Base-by-base conservation (phyloP, 2,329 filamentous ascomycete genomes). In the Lojkania enalia region DNA sequence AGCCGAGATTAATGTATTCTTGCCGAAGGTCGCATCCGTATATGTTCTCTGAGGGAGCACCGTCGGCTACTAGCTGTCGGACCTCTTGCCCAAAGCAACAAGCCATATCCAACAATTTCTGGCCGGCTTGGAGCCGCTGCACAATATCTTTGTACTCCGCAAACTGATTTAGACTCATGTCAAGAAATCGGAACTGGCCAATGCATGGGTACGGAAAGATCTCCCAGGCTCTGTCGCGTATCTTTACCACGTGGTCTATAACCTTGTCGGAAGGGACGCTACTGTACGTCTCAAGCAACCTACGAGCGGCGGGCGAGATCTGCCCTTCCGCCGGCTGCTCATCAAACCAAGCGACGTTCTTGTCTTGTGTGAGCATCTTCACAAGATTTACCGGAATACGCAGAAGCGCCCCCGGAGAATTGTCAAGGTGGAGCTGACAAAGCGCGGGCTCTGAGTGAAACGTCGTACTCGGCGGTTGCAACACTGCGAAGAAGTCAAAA, bases 1-100 rank as follows among this genome's bases (percentile, higher is more conserved):
- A 83, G 20, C 81, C 81, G n/a, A 80, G 63, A 9, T 80, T 72
- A 40, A 83, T 71, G 52, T 83, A 80, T 9, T 59, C 55, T 1
- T 51, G 16, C 20, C 60, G 53, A 14, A 76, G 52, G 44, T 77
- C 74, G 12, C 61, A 60, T 18, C 72, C 74, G 35, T 60, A 63
- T 1, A 74, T 59, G 21, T 71, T 71, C 19, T 62, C 51, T 2
- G 65, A 48, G 2, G 72, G 72, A 2, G 61, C 71, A 4, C 72
- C 72, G 37, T 72, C 70, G 14, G 48, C 44, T 2, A 63, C 65
- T 9, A 77, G 60, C 39, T 71, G 63, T 2, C 74, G 66, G 38
- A 76, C 60, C 15, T 71, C 70, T 31, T 76, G 69, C 9, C 72
- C 73, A 42, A 76, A 70, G 51, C 72, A 75, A 58, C 73, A 76